These are phyloP conservation scores for Kappamyces sp. DNA, from an alignment of 192 early-diverging fungal species.

Conservation along the genomic window DNA sequence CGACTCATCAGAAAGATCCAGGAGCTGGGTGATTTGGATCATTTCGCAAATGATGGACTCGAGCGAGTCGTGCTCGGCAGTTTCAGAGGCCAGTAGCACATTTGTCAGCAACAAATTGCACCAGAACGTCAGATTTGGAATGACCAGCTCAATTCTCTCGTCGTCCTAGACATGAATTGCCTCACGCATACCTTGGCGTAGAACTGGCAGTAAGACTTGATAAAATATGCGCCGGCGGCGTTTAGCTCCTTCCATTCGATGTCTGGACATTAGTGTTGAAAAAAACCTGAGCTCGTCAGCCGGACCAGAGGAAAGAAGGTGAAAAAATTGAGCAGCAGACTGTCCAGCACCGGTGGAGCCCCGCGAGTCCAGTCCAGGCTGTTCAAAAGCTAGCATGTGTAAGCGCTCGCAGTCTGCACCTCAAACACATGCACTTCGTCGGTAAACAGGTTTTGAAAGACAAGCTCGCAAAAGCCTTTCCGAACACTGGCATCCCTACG, in stretches of 20 bases:
- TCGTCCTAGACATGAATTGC: slow-evolving; percentile 8
- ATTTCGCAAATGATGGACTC: slow-evolving; percentile 5
- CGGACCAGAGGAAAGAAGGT: not conserved
- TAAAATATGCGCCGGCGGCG: not conserved
- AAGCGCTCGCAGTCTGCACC: too few species aligned
- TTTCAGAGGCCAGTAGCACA: not conserved
- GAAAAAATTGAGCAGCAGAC: not conserved
- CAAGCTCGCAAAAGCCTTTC: not conserved
- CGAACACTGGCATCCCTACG: not conserved
- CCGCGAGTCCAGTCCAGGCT: too few species aligned
- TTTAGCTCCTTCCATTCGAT: slow-evolving; percentile 4
- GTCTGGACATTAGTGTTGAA: not conserved
- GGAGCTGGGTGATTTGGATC: not conserved
- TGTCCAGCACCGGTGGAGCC: too few species aligned
- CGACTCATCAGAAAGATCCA: slow-evolving; percentile 11
- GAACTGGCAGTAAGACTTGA: not conserved
- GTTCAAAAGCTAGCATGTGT: too few species aligned
- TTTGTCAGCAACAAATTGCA: not conserved
- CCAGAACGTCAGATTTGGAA: slow-evolving; percentile 12
- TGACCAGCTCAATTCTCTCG: slow-evolving; percentile 9
- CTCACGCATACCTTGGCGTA: not conserved
- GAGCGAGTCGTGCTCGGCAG: not conserved
- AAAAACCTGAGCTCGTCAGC: not conserved
- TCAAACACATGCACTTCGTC: too few species aligned
- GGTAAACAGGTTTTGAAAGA: not conserved